Evolutionary conservation across 805 yeast genomes (phyloP), one percentile per base, ranked within the genome.

Genomic region (Candida stauntonica): DNA sequence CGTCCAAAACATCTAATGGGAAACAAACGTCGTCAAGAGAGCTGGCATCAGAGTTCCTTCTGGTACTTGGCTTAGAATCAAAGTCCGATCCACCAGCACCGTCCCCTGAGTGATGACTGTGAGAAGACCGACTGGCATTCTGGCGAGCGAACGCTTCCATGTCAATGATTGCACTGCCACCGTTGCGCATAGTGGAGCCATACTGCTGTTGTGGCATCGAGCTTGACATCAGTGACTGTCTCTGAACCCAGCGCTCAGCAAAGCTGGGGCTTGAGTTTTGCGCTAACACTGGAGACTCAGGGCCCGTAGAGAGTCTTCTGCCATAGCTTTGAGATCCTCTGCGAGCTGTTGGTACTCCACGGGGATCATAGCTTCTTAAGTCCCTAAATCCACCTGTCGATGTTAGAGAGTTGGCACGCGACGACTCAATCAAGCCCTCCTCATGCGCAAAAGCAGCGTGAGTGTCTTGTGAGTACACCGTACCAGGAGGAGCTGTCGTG

Each of bases 21-120:
- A 87, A 78, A 55, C 96, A 91, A 18, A 91, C 99, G 61, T 91
- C 99, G 56, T 83, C 89, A 42, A 91, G 63, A 1, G 96, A 85
- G 0, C 95, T 80, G 28, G 77, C 75, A 38, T 75, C 77, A 2
- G 69, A 60, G 7, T 64, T 54, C 26, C 66, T 54, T 45, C 68
- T 59, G 1, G 70, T 61, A 2, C 67, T 62, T 2, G 73, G 73
- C 35, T 67, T 63, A 4, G 73, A 68, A 26, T 63, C 62, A 29
- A 63, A 59, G 35, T 60, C 63, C 5, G 55, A 57, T 16, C 53
- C 60, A 28, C 15, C 18, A 14, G 36, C 37, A 5, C 53, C 52
- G 13, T 48, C 45, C 17, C 39, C 39, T 7, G 38, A 42, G 9
- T 33, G 30, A 20, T 28, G 28, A 18, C 29, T 28, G 30, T 28